Percentiles rank a stretch among this genome's conserved stretches.
These are phyloP conservation scores for Daldinia caldariorum DNA, from an alignment of 495 filamentous ascomycete genomes.

Conservation along the genomic window DNA sequence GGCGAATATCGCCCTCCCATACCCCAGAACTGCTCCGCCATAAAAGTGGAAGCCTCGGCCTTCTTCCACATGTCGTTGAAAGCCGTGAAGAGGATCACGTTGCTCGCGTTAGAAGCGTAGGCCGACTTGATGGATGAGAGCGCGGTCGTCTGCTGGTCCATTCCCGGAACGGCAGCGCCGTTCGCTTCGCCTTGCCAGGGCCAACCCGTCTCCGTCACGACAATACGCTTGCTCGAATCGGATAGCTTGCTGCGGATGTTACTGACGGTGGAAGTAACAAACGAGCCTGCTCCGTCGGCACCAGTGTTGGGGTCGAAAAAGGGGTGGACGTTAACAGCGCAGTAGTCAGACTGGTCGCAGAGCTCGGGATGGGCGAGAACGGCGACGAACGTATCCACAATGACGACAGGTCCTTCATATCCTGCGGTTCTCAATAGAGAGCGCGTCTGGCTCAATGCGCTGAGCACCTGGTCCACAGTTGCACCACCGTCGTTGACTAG, in stretches of 20 bases:
- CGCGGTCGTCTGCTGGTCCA: slow-evolving; percentile 69
- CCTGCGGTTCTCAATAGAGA: slow-evolving; percentile 66
- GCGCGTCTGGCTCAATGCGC: slow-evolving; percentile 66
- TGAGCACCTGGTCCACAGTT: slow-evolving; percentile 60
- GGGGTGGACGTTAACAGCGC: slow-evolving; percentile 82
- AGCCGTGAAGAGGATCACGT: slow-evolving; percentile 75
- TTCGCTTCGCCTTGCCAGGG: slow-evolving; percentile 72
- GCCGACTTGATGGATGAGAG: slow-evolving; percentile 67
- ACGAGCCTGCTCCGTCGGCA: slow-evolving; percentile 69
- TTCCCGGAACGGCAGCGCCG: slow-evolving; percentile 69
- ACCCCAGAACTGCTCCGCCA: slow-evolving; percentile 79
- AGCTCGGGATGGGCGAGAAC: slow-evolving; percentile 71
- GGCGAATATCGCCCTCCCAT: slow-evolving; percentile 55
- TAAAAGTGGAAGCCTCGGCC: slow-evolving; percentile 69
- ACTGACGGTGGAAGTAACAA: slow-evolving; percentile 66
- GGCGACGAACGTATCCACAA: slow-evolving; percentile 79
- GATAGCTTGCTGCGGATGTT: slow-evolving; percentile 49
- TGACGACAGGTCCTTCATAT: slow-evolving; percentile 78
- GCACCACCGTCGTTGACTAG: slow-evolving; percentile 72
- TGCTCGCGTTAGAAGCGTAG: slow-evolving; percentile 57
- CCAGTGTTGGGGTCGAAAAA: slow-evolving; percentile 76
- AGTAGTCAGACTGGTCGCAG: slow-evolving; percentile 79
- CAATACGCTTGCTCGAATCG: slow-evolving; percentile 50
- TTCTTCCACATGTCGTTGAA: slow-evolving; percentile 84
- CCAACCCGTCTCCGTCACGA: slow-evolving; percentile 85